phyloP scores from a whole-genome alignment of 2,329 filamentous ascomycete species.

The Rutstroemia sp. region DNA sequence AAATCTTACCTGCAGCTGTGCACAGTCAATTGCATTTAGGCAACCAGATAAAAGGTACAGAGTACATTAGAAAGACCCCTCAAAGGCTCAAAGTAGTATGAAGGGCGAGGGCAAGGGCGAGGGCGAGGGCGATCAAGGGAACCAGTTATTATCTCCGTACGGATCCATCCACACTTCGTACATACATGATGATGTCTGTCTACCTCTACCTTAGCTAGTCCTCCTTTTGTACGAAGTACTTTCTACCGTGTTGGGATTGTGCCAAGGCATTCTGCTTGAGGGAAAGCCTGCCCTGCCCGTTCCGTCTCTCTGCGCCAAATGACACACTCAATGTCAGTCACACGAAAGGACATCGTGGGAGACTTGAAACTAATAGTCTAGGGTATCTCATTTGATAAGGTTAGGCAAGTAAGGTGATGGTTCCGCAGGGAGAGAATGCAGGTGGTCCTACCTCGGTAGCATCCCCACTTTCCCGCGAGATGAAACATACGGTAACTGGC shows the following conservation, averaged over 20 bases:
- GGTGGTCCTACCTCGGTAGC: not conserved
- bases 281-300: not conserved
- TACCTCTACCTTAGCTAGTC: no score
- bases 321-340: not conserved
- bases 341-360: not conserved
- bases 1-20: not conserved
- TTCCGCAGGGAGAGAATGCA: not conserved
- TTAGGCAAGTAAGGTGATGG: not conserved
- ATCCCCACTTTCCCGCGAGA: not conserved
- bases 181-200: no score
- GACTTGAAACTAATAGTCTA: not conserved
- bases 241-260: not conserved
- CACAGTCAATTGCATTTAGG: not conserved
- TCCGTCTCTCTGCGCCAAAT: not conserved
- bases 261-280: no score
- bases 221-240: not conserved
- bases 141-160: no score
- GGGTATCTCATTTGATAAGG: not conserved
- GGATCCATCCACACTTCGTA: no score
- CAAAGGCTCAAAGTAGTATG: no score
- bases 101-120: no score
- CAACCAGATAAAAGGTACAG: not conserved
- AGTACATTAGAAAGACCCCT: not conserved
- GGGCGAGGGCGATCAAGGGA: no score
- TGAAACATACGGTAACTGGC: conserved; percentile 8